Percentiles rank a stretch among this genome's conserved stretches.
Conservation (phyloP, 2,329 filamentous ascomycete genomes). For the Cytospora piceae region DNA sequence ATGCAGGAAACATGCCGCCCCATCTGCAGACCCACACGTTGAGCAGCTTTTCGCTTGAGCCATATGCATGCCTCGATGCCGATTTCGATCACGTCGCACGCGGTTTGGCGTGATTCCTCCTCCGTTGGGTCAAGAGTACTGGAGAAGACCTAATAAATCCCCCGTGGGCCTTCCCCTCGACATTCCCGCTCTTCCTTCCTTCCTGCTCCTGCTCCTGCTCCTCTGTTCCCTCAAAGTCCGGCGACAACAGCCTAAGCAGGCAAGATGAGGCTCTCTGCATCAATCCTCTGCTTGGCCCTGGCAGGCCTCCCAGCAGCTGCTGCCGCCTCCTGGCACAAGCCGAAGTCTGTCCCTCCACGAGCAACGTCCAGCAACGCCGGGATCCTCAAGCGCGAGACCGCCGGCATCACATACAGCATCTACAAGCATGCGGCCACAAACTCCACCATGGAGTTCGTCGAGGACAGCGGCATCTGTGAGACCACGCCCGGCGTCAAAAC, state of each 20-base stretch:
- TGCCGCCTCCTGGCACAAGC: conserved; percentile 4
- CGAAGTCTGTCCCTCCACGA: not conserved
- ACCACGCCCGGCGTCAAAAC: conserved; percentile 24
- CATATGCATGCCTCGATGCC: not conserved
- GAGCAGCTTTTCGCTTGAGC: conserved; percentile 7
- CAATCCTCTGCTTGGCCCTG: not conserved
- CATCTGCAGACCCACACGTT: not conserved
- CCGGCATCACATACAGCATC: conserved; percentile 21
- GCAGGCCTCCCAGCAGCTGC: not conserved
- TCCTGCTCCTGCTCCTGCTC: not conserved
- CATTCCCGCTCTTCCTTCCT: not conserved
- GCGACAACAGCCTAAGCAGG: conserved; percentile 2
- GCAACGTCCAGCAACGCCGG: not conserved
- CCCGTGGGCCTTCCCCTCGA: not conserved
- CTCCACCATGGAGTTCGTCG: conserved; percentile 9
- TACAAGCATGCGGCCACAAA: conserved; percentile 15
- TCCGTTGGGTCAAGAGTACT: not conserved
- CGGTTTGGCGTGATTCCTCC: not conserved
- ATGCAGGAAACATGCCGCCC: conserved; percentile 1
- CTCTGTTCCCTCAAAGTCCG: not conserved
- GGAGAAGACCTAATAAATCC: not conserved
- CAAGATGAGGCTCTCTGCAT: conserved; percentile 8
- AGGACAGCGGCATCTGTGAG: conserved; percentile 24
- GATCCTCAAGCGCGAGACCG: conserved; percentile 21
- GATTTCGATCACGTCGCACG: not conserved